A percentile compares a stretch with the other conserved stretches of the same genome.
Conservation (phyloP, 805 yeast genomes). For the Diddensiella transvaalensis region DNA sequence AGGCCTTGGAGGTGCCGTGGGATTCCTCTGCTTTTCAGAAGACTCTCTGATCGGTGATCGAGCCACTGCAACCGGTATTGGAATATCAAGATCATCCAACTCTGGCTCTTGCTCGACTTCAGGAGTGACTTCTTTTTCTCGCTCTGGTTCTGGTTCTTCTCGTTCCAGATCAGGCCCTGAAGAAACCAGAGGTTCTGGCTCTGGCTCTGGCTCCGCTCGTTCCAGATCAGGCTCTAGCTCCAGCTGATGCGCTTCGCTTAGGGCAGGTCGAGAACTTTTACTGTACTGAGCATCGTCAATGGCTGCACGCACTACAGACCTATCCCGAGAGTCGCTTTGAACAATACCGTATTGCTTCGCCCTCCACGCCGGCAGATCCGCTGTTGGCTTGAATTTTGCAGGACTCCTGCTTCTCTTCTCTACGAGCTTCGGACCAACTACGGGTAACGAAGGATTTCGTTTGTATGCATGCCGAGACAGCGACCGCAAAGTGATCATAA, state of each 20-base stretch:
- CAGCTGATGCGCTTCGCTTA: no score
- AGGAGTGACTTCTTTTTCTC: not conserved
- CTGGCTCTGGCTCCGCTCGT: conserved; percentile 1
- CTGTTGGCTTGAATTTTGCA: conserved; percentile 37
- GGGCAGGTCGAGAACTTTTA: no score
- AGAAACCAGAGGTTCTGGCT: no score
- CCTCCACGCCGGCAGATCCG: conserved; percentile 48
- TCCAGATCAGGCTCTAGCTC: no score
- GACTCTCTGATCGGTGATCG: not conserved
- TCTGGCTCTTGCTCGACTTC: not conserved
- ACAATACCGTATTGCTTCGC: conserved; percentile 60
- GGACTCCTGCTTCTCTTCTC: conserved; percentile 36
- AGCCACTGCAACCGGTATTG: not conserved
- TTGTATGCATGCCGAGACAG: conserved; percentile 65
- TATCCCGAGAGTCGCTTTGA: not conserved
- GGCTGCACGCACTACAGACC: conserved; percentile 9
- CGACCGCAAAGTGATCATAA: conserved; percentile 68
- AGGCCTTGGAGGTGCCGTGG: not conserved
- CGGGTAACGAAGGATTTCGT: conserved; percentile 47
- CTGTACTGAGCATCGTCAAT: no score
- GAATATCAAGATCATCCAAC: not conserved
- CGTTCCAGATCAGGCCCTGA: not conserved
- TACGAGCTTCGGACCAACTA: conserved; percentile 57
- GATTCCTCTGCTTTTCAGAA: not conserved
- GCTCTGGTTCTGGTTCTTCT: not conserved